phyloP scores from a whole-genome alignment of 176 grass and related monocot genomes.

The Oryza coarctata region DNA sequence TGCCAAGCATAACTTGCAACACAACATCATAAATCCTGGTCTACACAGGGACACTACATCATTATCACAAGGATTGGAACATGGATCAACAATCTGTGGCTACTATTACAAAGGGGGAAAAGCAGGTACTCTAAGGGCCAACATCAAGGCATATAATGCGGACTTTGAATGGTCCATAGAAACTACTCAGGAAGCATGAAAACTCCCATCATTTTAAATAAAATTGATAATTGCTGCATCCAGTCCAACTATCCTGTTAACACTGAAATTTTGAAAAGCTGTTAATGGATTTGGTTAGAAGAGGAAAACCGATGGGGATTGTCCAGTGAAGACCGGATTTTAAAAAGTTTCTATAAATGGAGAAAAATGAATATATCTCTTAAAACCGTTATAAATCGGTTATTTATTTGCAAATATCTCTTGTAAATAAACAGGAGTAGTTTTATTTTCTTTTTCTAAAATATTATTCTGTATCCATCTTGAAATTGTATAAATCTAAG shows the following conservation, averaged over 20 bases:
- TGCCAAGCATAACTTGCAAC: background rate
- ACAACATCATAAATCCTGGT: background rate
- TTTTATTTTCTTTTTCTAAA: too few species aligned
- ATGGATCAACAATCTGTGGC: slow-evolving; percentile 5
- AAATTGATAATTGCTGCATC: background rate
- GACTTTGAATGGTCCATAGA: background rate
- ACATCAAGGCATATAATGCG: background rate
- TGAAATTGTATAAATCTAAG: too few species aligned
- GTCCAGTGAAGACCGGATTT: too few species aligned
- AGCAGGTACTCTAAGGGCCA: background rate
- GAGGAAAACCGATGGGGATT: too few species aligned
- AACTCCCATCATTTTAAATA: background rate
- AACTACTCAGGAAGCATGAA: slow-evolving; percentile 6
- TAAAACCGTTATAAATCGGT: too few species aligned
- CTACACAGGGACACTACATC: background rate
- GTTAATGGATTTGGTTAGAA: too few species aligned
- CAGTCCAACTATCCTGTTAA: background rate
- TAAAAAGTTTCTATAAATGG: too few species aligned
- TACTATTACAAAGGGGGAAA: background rate
- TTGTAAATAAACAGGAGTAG: too few species aligned
- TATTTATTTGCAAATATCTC: too few species aligned
- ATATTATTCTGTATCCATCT: too few species aligned
- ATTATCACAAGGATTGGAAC: background rate
- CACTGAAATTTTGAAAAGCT: too few species aligned
- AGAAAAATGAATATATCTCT: too few species aligned